These are phyloP conservation scores for Pycnococcus provasolii DNA, from an alignment of 139 green algal genomes.

Conservation along the genomic window DNA sequence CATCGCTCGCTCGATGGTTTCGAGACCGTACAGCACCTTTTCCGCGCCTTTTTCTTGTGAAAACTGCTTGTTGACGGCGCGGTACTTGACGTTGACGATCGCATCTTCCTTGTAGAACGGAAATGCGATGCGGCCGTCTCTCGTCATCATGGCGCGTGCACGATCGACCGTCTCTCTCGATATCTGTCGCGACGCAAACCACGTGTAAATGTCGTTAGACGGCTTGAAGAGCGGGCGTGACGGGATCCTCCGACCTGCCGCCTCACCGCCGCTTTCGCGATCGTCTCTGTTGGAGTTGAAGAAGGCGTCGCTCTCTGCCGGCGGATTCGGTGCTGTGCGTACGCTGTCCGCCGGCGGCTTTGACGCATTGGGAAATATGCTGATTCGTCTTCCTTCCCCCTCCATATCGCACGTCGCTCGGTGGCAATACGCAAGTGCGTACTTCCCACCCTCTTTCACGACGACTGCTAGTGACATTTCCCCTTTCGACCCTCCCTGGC, in stretches of 20 bases:
- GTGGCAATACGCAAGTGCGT: conserved; percentile 50
- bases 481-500: conserved; percentile 33
- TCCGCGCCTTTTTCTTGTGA: conserved; percentile 48
- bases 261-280: background rate
- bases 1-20: conserved; percentile 47
- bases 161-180: background rate
- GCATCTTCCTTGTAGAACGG: conserved; percentile 58
- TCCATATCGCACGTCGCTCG: conserved; percentile 46
- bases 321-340: background rate
- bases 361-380: background rate
- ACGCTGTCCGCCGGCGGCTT: background rate
- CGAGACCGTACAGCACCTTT: conserved; percentile 75
- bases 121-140: conserved; percentile 52
- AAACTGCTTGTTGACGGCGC: conserved; percentile 60
- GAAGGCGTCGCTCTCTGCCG: no score
- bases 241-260: background rate
- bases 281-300: background rate
- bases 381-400: conserved; percentile 24
- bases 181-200: background rate
- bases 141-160: background rate
- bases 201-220: background rate
- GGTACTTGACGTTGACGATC: conserved; percentile 83
- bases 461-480: conserved; percentile 36
- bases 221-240: background rate
- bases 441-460: conserved; percentile 29